Conservation (phyloP, 768 basidiomycete genomes). For the Lactifluus subvellereus region DNA sequence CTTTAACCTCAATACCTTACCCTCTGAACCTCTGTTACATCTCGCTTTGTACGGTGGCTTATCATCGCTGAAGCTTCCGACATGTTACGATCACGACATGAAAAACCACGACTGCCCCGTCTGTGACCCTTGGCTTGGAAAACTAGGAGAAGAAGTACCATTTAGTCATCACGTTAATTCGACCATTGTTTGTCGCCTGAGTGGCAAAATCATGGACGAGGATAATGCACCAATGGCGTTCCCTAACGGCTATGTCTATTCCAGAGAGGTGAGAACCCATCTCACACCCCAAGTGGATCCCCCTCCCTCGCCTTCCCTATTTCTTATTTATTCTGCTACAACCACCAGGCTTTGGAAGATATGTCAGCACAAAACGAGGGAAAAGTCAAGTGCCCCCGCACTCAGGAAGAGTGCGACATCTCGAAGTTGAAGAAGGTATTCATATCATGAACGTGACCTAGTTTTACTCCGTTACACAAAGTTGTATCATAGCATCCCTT, state of each 20-base stretch:
- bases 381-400: slow-evolving; percentile 78
- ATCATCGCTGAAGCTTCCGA: slow-evolving; percentile 82
- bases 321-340: neutral
- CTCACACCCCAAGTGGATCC: neutral
- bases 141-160: slow-evolving; percentile 81
- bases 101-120: slow-evolving; percentile 88
- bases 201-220: slow-evolving; percentile 91
- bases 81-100: slow-evolving; percentile 59
- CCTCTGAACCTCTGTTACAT: slow-evolving; percentile 80
- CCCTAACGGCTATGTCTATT: slow-evolving; percentile 88
- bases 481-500: neutral
- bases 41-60: slow-evolving; percentile 90
- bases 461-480: neutral
- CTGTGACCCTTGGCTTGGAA: slow-evolving; percentile 71
- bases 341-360: slow-evolving; percentile 68
- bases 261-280: slow-evolving; percentile 65
- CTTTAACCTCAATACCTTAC: slow-evolving; percentile 81
- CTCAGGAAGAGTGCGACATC: slow-evolving; percentile 58
- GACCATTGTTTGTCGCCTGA: slow-evolving; percentile 88
- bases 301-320: neutral
- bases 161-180: slow-evolving; percentile 93
- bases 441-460: slow-evolving; percentile 53
- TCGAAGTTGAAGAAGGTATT: slow-evolving; percentile 78
- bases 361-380: slow-evolving; percentile 81
- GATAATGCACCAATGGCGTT: slow-evolving; percentile 91